phyloP scores from a whole-genome alignment of 2,329 filamentous ascomycete genomes.

The Penicillium oxalicum region DNA sequence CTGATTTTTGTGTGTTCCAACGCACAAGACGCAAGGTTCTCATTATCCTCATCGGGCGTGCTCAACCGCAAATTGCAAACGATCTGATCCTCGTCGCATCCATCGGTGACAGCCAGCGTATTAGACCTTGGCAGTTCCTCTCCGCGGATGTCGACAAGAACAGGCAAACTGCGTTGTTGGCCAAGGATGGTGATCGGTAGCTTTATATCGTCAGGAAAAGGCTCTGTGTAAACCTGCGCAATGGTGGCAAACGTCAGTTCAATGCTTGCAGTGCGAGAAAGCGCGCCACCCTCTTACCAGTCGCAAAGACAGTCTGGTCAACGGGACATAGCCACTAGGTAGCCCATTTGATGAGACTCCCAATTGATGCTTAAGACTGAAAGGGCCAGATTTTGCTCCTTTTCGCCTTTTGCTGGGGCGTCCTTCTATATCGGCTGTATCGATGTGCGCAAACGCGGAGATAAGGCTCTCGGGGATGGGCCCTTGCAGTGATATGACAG shows the following conservation, averaged over 20 bases:
- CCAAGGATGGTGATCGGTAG: neutral
- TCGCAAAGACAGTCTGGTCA: conserved; percentile 26
- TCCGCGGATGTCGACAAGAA: conserved; percentile 15
- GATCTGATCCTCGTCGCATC: conserved; percentile 1
- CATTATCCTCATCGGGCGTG: conserved; percentile 9
- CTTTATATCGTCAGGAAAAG: neutral
- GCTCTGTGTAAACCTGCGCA: conserved; percentile 16
- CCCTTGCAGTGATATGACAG: conserved; percentile 13
- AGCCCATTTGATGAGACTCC: conserved; percentile 13
- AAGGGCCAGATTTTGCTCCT: conserved; percentile 12
- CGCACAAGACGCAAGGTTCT: conserved; percentile 16
- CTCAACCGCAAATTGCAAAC: conserved; percentile 19
- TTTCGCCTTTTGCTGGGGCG: conserved; percentile 32
- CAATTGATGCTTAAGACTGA: conserved; percentile 15
- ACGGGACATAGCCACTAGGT: conserved; percentile 29
- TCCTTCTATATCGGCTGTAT: conserved; percentile 10
- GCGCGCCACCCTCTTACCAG: conserved; percentile 24
- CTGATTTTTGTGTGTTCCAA: conserved; percentile 13
- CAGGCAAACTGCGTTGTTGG: conserved; percentile 12
- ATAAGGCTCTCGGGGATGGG: conserved; percentile 20
- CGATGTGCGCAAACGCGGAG: conserved; percentile 17
- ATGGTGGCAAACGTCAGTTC: conserved; percentile 6
- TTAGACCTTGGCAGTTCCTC: neutral
- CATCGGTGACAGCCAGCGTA: neutral
- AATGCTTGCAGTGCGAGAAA: neutral